A percentile compares a stretch with the other conserved stretches of the same genome.
These are phyloP conservation scores for Colletotrichum plurivorum DNA, from an alignment of 2,329 filamentous ascomycete genomes.

Conservation along the genomic window DNA sequence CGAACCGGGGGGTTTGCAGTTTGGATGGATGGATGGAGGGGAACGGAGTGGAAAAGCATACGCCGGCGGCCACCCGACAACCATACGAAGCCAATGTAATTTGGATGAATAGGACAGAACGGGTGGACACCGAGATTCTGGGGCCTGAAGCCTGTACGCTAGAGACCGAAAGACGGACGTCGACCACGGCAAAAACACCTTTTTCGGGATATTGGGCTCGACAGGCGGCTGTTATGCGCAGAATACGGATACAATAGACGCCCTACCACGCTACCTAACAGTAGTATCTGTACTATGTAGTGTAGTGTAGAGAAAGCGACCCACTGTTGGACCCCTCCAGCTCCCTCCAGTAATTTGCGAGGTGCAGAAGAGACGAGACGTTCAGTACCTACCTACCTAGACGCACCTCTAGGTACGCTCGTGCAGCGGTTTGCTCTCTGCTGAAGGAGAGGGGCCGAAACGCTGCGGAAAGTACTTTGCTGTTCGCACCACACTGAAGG, in stretches of 20 bases:
- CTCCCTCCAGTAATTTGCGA: slow-evolving; percentile 18
- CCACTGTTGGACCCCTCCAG: too few species aligned
- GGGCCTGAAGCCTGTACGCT: neutral
- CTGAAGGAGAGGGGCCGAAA: slow-evolving; percentile 29
- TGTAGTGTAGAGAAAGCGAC: too few species aligned
- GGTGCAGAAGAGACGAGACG: slow-evolving; percentile 14
- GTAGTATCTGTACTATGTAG: neutral
- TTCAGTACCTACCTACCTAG: neutral
- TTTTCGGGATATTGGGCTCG: slow-evolving; percentile 21
- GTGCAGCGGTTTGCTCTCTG: neutral
- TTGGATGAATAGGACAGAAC: slow-evolving; percentile 35
- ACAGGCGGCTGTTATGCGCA: slow-evolving; percentile 1
- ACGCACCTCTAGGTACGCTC: too few species aligned
- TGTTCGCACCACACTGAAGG: too few species aligned
- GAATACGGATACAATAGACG: slow-evolving; percentile 5
- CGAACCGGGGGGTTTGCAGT: slow-evolving; percentile 18
- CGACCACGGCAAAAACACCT: slow-evolving; percentile 18
- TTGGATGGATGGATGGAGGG: slow-evolving; percentile 21
- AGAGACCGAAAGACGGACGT: slow-evolving; percentile 9
- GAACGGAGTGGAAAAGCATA: slow-evolving; percentile 9
- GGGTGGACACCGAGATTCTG: slow-evolving; percentile 23
- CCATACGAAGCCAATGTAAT: slow-evolving; percentile 27
- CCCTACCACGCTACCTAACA: slow-evolving; percentile 8
- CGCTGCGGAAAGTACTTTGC: too few species aligned
- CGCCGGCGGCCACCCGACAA: slow-evolving; percentile 29